These are phyloP conservation scores for Salix udensis DNA, from an alignment of 345 rosid species.

Conservation along the genomic window DNA sequence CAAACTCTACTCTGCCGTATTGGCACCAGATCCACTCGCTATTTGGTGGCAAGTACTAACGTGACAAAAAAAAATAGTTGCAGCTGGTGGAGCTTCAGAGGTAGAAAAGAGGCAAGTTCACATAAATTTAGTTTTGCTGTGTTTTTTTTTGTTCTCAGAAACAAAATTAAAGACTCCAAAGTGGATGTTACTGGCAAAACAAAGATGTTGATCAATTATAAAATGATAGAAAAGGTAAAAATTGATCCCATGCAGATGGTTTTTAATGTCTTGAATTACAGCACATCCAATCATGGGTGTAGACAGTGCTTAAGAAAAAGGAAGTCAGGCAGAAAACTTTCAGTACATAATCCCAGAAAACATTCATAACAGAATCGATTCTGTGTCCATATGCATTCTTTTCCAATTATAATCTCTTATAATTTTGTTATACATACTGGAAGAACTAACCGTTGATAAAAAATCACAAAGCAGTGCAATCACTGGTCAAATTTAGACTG, in stretches of 20 bases:
- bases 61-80: not conserved
- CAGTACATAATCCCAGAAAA: not conserved
- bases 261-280: not conserved
- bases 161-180: not conserved
- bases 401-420: not conserved
- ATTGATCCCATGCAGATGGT: not conserved
- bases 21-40: not conserved
- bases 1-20: not conserved
- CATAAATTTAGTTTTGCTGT: not conserved
- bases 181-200: not conserved
- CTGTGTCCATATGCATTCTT: not conserved
- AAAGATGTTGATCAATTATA: not conserved
- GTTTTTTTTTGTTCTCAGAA: not conserved
- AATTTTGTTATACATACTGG: not conserved
- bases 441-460: constrained; percentile 1
- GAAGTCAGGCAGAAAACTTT: not conserved
- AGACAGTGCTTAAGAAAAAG: not conserved
- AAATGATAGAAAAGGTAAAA: not conserved
- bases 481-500: not conserved
- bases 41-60: not conserved
- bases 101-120: not conserved
- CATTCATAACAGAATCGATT: not conserved
- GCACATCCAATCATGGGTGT: not conserved
- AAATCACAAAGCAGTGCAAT: not conserved
- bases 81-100: not conserved